Base-by-base conservation (phyloP, 1,139 yeast species). In the Citeromyces hawaiiensis region DNA sequence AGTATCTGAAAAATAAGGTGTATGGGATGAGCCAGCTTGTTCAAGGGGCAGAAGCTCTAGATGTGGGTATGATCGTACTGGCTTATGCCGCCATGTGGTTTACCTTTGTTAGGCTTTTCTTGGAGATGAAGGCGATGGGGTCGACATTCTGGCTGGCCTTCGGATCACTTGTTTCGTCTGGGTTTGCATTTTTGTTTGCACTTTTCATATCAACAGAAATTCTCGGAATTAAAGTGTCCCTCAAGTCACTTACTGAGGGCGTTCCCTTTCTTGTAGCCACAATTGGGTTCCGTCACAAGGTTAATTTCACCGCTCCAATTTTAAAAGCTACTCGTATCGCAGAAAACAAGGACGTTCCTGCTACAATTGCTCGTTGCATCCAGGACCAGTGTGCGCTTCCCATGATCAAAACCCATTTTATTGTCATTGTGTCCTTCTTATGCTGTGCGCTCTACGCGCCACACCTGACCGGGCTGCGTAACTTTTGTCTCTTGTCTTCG, bases 21-120 rank as follows among this genome's bases (percentile, higher is more conserved):
- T 48, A 57, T 36, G 74, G 70, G 47, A 56, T 83, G 17, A 55
- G 64, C 40, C 69, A 66, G 40, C 64, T 82, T 46, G 68, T 86
- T 41, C 66, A 68, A 42, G 80, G 83, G 44, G 94, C 97, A 11
- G 96, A 91, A 51, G 75, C 81, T 31, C 85, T 86, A 48, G 98
- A 93, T 58, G 76, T 91, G 37, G 75, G 77, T 11, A 70, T 88
- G 45, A 80, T 93, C 42, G 71, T 86, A 9, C 60, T 79, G 40
- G 97, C 96, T 3, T 93, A 93, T 57, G 50, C 77, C 31, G 94
- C 94, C 39, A 88, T 91, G 96, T 70, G 86, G 70, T 81, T 83
- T 59, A 85, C 96, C 14, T 72, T 91, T 48, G 62, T 76, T 42
- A 78, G 80, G 45, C 73, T 93, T 36, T 91, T 86, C 51, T 53